Conservation (phyloP, 441 rosid genomes). For the Populus trichocarpa region DNA sequence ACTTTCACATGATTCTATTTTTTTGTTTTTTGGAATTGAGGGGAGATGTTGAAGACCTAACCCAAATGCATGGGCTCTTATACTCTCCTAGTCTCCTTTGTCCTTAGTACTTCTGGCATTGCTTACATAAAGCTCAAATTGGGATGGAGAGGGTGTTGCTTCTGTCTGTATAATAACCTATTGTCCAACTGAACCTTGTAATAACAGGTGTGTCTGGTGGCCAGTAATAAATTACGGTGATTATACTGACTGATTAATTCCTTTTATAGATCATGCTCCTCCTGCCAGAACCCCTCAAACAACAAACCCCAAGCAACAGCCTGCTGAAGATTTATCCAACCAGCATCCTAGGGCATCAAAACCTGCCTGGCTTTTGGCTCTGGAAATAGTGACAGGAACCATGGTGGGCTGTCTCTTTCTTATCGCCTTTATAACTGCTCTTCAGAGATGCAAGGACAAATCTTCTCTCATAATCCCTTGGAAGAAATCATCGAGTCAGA, state of each 20-base stretch:
- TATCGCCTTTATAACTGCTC: constrained; percentile 57
- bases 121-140: neutral
- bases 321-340: constrained; percentile 44
- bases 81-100: neutral
- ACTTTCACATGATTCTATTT: neutral
- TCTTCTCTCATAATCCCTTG: constrained; percentile 89
- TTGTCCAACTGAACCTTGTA: neutral
- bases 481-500: constrained; percentile 89
- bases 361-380: constrained; percentile 80
- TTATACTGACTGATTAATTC: constrained; percentile 13
- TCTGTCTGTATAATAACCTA: neutral
- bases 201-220: constrained; percentile 5
- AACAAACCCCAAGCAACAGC: constrained; percentile 35
- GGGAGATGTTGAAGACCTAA: neutral
- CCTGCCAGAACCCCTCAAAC: constrained; percentile 42
- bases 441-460: constrained; percentile 71
- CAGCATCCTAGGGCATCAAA: constrained; percentile 51
- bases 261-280: constrained; percentile 40
- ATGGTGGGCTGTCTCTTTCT: constrained; percentile 71
- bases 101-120: neutral
- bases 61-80: neutral
- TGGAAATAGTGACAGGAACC: constrained; percentile 83
- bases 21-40: neutral
- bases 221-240: neutral
- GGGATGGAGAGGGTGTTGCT: neutral